Percentiles rank a stretch among this genome's conserved stretches.
phyloP scores from a whole-genome alignment of 805 yeast genomes.

The Metschnikowia shivogae region DNA sequence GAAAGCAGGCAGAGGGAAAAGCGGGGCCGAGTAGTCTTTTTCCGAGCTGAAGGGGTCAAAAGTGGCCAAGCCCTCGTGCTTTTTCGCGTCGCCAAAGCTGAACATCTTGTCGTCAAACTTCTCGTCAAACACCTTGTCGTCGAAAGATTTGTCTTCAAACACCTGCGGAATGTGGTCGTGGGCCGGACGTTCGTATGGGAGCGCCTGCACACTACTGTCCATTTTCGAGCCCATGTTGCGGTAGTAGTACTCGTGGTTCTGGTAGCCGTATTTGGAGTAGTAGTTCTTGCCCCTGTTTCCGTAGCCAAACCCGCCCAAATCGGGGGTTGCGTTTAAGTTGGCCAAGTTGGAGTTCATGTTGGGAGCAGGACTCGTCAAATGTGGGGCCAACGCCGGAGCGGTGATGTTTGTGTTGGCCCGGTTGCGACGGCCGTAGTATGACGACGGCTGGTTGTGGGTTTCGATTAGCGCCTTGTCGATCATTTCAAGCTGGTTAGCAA shows the following conservation, averaged over 20 bases:
- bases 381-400: no score
- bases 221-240: neutral
- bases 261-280: constrained; percentile 1
- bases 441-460: constrained; percentile 29
- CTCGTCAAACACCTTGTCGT: neutral
- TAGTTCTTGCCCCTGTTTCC: neutral
- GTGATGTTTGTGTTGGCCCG: constrained; percentile 1
- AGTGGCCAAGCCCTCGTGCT: constrained; percentile 10
- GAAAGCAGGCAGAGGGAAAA: constrained; percentile 16
- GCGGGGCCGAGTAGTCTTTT: constrained; percentile 2
- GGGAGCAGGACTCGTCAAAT: no score
- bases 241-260: neutral
- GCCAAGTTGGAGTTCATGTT: neutral
- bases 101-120: neutral
- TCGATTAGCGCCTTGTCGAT: constrained; percentile 32
- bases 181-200: neutral
- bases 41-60: constrained; percentile 27
- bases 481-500: constrained; percentile 30
- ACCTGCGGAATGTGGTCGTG: constrained; percentile 16
- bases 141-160: constrained; percentile 11
- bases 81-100: constrained; percentile 4
- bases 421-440: constrained; percentile 18
- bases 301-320: neutral
- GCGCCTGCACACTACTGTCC: neutral
- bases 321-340: neutral